Evolutionary conservation across 108 stramenopile genomes (phyloP).

Genomic region (Epithemia pelagica): DNA sequence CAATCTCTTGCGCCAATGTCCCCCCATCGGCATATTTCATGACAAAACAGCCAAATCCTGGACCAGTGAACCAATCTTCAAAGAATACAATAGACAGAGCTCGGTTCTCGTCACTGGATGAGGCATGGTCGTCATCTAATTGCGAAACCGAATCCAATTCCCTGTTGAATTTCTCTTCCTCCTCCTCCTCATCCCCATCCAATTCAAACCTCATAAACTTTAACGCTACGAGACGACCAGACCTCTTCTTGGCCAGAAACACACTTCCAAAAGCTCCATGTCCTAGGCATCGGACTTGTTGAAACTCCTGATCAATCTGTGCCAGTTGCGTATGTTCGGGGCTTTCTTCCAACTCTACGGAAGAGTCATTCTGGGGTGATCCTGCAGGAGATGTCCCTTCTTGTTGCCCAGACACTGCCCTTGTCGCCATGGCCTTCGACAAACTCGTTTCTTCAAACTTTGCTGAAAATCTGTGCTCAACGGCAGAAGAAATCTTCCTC

Average conservation of each 20-base stretch:
- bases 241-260: conserved; percentile 25
- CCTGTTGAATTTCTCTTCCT: conserved; percentile 13
- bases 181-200: conserved; percentile 26
- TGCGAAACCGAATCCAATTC: conserved; percentile 26
- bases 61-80: conserved; percentile 26
- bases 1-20: conserved; percentile 27
- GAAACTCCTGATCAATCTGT: background rate
- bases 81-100: conserved; percentile 27
- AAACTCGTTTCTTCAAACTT: no score
- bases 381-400: no score
- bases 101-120: background rate
- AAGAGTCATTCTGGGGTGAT: no score
- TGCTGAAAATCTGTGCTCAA: no score
- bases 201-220: conserved; percentile 20
- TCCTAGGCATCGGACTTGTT: conserved; percentile 1
- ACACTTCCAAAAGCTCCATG: conserved; percentile 25
- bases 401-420: no score
- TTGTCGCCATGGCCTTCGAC: no score
- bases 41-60: conserved; percentile 27
- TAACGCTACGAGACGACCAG: conserved; percentile 21
- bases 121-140: conserved; percentile 7
- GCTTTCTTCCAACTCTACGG: no score
- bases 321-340: background rate
- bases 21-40: conserved; percentile 28
- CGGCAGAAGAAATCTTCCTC: no score